Evolutionary conservation across 2,329 filamentous ascomycete species (phyloP).

Genomic region (Trichoderma cornu-damae): DNA sequence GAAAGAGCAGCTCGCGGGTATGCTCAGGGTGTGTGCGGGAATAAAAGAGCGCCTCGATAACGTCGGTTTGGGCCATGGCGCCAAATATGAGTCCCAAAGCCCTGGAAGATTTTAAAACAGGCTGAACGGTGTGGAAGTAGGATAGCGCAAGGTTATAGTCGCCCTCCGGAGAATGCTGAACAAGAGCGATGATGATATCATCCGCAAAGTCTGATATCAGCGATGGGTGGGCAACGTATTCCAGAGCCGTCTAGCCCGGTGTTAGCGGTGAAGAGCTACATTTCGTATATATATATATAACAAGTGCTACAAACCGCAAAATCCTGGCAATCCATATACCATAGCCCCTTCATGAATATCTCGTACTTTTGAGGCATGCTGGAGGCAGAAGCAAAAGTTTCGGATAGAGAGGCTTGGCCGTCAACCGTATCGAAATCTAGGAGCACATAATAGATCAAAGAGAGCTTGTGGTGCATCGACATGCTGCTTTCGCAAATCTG

Average conservation of each 20-base stretch:
- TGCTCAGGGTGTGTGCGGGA: slow-evolving; percentile 58
- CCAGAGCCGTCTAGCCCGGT: slow-evolving; percentile 54
- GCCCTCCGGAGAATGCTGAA: slow-evolving; percentile 53
- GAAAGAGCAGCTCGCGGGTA: slow-evolving; percentile 60
- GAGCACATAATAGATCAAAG: slow-evolving; percentile 77
- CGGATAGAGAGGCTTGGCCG: slow-evolving; percentile 47
- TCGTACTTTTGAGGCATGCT: slow-evolving; percentile 71
- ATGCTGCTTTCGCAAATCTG: slow-evolving; percentile 61
- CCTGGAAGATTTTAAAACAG: slow-evolving; percentile 59
- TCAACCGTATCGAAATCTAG: slow-evolving; percentile 62
- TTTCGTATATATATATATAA: neutral
- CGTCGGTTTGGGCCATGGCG: slow-evolving; percentile 60
- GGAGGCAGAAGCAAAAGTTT: slow-evolving; percentile 54
- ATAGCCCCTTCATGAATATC: slow-evolving; percentile 75
- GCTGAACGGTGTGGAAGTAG: slow-evolving; percentile 72
- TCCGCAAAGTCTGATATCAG: slow-evolving; percentile 77
- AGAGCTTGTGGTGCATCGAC: slow-evolving; percentile 71
- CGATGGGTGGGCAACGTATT: slow-evolving; percentile 73
- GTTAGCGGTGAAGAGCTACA: neutral
- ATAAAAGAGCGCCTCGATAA: slow-evolving; percentile 71
- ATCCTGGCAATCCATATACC: slow-evolving; percentile 69
- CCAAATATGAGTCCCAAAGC: slow-evolving; percentile 64
- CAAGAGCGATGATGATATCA: slow-evolving; percentile 68
- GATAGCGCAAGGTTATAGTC: slow-evolving; percentile 65
- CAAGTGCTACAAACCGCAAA: slow-evolving; percentile 48